Evolutionary conservation across 1,284 basidiomycete species (phyloP), one percentile per base, ranked within the genome.

Genomic region (Gomphus sp.): DNA sequence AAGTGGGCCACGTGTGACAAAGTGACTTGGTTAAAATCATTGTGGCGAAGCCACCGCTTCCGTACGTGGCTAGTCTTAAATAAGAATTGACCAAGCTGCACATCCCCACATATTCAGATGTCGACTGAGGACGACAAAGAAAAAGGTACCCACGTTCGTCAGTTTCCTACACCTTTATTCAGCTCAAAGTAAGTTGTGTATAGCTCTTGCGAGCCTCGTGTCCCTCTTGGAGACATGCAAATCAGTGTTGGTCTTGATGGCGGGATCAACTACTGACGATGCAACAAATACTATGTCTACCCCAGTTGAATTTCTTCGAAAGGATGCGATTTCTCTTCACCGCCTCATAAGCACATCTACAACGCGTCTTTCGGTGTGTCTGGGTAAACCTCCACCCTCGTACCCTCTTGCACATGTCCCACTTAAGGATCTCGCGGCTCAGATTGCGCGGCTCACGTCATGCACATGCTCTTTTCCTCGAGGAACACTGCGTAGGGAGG

Each of bases 321-420:
- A 61, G 25, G 88, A 91, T 66, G 72, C 84, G 25, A 62, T 81
- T 18, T 79, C 82, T 1, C 72, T 89, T 34, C 74, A 89, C 37
- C 74, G 81, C 3, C 73, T 89, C 59, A 66, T 89, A n/a, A 77
- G 87, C 68, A 72, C 74, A 9, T 72, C 78, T 25, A 73, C 79
- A 1, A 89, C 85, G 10, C 90, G 86, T 66, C 67, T 88, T 37
- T 74, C 87, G 0, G 75, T 91, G 33, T 76, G 80, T 0, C 74
- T 89, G 45, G 86, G 85, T 36, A 83, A 87, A 2, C 70, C 80
- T 1, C 74, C 74, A 1, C 84, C 84, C 0, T 72, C 81, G 0
- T 80, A 82, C 66, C 67, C 72, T 5, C 82, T 87, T 0, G 74
- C 83, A 4, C 64, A 82, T 4, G 66, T 74, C 1, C 77, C 85